Evolutionary conservation across 1,284 basidiomycete species (phyloP), one percentile per base, ranked within the genome.

Genomic region (Phellopilus nigrolimitatus): DNA sequence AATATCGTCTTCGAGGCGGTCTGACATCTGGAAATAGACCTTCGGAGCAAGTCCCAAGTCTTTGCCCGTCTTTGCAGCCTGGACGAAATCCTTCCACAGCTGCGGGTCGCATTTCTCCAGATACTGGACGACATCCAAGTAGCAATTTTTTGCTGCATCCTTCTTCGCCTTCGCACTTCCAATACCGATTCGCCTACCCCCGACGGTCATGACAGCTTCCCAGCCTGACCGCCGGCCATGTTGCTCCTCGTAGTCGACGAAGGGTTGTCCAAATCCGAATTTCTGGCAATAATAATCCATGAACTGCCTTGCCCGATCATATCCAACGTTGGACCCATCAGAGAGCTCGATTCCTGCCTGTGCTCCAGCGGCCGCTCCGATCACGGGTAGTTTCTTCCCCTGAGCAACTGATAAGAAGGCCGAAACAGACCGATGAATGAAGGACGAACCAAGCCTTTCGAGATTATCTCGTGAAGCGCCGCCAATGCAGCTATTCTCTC

Each of bases 261-360:
- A 89, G 1, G 94, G 92, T 59, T 81, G 82, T n/a, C 77, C 75
- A 60, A 95, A 95, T 30, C 74, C 73, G 66, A 86, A 97, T 34
- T 82, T 76, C 38, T 83, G 79, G 66, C 93, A 97, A 65, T 97
- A 97, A 64, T 89, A 98, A 60, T 95, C 93, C 84, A 97, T 94
- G 69, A 97, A 98, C 58, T 82, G 82, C 49, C 88, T 82, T 0
- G 93, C 92, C 43, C 80, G 78, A 53, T 94, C 90, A 43, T 86
- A 84, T 5, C 71, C 73, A 57, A 95, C 76, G 22, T 69, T 60
- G 3, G 81, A 75, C 21, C 83, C 83, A 62, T 94, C 86, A 13
- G 81, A 79, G 17, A 97, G 74, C 4, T 61, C 64, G 30, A 68
- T 64, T 49, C 42, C 19, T 17, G 15, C 22, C 46, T 24, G n/a